Evolutionary conservation across 2,329 filamentous ascomycete species (phyloP), one percentile per base, ranked within the genome.

Genomic region (Paecilomyces formosus): DNA sequence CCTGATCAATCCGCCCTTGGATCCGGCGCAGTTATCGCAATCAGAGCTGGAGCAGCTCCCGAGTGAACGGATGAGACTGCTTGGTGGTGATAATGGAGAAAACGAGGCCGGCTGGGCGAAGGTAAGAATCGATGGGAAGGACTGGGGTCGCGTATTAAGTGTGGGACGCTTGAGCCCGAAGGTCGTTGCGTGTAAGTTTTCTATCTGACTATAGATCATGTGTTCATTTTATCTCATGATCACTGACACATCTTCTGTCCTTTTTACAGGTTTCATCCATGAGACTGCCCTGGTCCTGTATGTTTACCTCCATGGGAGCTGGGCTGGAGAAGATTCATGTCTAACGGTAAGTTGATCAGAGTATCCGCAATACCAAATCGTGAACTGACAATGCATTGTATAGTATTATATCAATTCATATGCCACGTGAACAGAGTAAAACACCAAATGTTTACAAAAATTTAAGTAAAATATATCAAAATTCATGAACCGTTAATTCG

Each of bases 131-230:
- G 94, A 97, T 75, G 94, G 92, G 33, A 88, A 86, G 72, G 94
- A 99, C 72, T 97, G 94, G 93, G 91, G 91, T 31, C 86, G 85
- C 64, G 93, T 97, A n/a, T 80, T 99, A 64, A 95, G 91, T 72
- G 92, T 97, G 12, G 93, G 93, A 1, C 82, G 92, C 55, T 77
- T 97, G 30, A 93, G 94, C 65, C 93, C 92, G 0, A 83, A 91
- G 64, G 93, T 97, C 55, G 94, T 97, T 78, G 94, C 92, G 58
- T 97, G 92, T 87, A 63, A 76, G 83, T 70, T 3, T 18, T 9
- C 15, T 21, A 45, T 69, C 50, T 33, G 53, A 13, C 56, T 24
- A 12, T 45, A 22, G 21, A 2, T 31, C 13, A 52, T 22, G 5
- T 53, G 15, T 11, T 9, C 21, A 22, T 24, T 31, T 45, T 13